Base-by-base conservation (phyloP, 2,329 filamentous ascomycete genomes). In the Fusarium pilosicola region DNA sequence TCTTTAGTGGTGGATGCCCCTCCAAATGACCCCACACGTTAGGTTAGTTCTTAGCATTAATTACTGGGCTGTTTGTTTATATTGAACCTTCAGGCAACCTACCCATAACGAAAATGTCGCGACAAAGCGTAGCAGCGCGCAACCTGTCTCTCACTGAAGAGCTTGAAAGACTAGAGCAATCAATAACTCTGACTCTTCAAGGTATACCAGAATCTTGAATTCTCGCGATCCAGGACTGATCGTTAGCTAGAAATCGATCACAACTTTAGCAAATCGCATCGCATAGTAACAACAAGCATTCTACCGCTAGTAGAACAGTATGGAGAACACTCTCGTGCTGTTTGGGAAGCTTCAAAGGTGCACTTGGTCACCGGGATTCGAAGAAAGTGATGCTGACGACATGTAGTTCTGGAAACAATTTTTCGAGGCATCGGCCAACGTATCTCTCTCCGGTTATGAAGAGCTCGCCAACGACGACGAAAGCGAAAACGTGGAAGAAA, bases 381-480 rank as follows among this genome's bases (percentile, higher is more conserved):
- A 20, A 32, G 8, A 45, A 18, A 18, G 28, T 15, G 26, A 30
- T 45, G 32, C 66, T 68, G 18, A 71, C 39, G 57, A 34, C 14
- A 34, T 62, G 18, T 79, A 97, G 93, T 99, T 99, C 84, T 99
- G 96, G 96, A 99, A 99, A 84, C 95, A 98, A 86, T 99, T 99
- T 86, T 99, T 99, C 83, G 96, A 99, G 84, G 95, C 96, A 41
- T 97, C 95, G 54, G 96, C 96, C 81, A 98, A 99, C 79, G 96
- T 99, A 32, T 97, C 96, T 17, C 89, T 99, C 17, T 97, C 95
- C 0, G 95, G 95, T 34, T 98, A 99, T 82, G 96, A 97, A 80
- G 95, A 97, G 79, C 87, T 91, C 28, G 90, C 90, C 20, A 91
- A 93, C 62, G 90, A 89, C 59, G 91, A 93, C n/a, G 90, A 88